Evolutionary conservation across 768 basidiomycete species (phyloP).

Genomic region (Leccinum subgranulosum): DNA sequence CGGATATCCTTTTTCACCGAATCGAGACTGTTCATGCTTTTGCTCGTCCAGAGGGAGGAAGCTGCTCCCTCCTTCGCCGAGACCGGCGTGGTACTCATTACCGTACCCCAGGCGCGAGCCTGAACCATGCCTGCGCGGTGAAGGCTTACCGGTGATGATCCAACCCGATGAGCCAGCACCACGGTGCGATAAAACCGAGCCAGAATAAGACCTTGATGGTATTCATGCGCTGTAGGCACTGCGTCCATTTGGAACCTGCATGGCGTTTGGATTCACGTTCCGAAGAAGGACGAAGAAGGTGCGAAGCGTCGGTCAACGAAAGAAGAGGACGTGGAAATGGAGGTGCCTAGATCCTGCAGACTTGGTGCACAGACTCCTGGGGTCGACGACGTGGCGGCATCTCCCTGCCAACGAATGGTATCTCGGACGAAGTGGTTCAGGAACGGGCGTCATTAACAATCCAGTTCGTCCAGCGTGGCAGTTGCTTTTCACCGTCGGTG

Average conservation of each 20-base stretch:
- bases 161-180: slow-evolving; percentile 75
- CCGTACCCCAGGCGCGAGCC: neutral
- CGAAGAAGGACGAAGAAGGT: slow-evolving; percentile 33
- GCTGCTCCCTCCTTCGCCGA: slow-evolving; percentile 43
- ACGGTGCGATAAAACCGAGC: slow-evolving; percentile 68
- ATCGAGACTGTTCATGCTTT: slow-evolving; percentile 41
- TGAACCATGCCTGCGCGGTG: slow-evolving; percentile 12
- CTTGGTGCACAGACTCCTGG: slow-evolving; percentile 22
- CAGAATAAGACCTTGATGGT: slow-evolving; percentile 65
- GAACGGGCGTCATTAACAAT: neutral
- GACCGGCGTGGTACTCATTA: slow-evolving; percentile 19
- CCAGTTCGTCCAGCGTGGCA: no score
- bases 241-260: slow-evolving; percentile 12
- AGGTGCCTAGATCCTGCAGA: slow-evolving; percentile 24
- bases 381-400: neutral
- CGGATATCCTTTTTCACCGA: slow-evolving; percentile 55
- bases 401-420: neutral
- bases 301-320: slow-evolving; percentile 53
- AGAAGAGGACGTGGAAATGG: slow-evolving; percentile 43
- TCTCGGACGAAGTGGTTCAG: neutral
- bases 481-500: neutral
- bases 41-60: slow-evolving; percentile 32
- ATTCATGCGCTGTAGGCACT: slow-evolving; percentile 14
- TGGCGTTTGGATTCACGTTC: slow-evolving; percentile 30
- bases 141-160: slow-evolving; percentile 39